Conservation (phyloP, 345 rosid species). For the Odontarrhena argentea region DNA sequence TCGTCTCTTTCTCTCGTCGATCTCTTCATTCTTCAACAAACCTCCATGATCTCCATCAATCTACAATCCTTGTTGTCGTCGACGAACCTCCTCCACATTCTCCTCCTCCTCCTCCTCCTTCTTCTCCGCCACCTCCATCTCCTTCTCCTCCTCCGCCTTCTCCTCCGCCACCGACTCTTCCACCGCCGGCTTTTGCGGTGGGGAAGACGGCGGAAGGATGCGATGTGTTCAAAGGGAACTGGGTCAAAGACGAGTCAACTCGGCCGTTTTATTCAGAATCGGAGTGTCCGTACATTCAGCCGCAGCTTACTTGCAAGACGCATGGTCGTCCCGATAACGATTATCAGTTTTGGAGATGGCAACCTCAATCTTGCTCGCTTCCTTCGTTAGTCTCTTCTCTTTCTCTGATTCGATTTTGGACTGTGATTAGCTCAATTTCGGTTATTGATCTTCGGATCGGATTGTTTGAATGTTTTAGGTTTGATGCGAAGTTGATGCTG, state of each 20-base stretch:
- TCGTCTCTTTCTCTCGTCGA: slow-evolving; percentile 55
- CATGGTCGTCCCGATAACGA: slow-evolving; percentile 73
- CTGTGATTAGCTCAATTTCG: neutral
- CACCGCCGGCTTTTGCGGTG: slow-evolving; percentile 33
- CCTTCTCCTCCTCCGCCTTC: slow-evolving; percentile 12
- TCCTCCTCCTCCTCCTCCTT: neutral
- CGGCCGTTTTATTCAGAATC: slow-evolving; percentile 72
- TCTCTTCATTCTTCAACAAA: slow-evolving; percentile 44
- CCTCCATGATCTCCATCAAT: slow-evolving; percentile 26
- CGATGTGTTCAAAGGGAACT: slow-evolving; percentile 69
- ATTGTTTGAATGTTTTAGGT: slow-evolving; percentile 47
- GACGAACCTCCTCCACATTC: slow-evolving; percentile 15
- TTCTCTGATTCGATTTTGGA: neutral
- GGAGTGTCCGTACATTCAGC: slow-evolving; percentile 89
- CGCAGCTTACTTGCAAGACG: slow-evolving; percentile 82
- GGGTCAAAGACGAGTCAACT: slow-evolving; percentile 68
- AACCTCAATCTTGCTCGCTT: slow-evolving; percentile 78
- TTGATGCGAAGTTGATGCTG: slow-evolving; percentile 79
- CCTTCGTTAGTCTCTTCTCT: slow-evolving; percentile 57
- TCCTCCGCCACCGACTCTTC: neutral
- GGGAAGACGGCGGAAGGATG: slow-evolving; percentile 65
- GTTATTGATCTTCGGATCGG: slow-evolving; percentile 17
- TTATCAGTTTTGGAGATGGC: slow-evolving; percentile 87
- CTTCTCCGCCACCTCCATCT: neutral
- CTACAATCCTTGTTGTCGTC: neutral